Evolutionary conservation across 768 basidiomycete species (phyloP).

Genomic region (Nidula microcarpa): DNA sequence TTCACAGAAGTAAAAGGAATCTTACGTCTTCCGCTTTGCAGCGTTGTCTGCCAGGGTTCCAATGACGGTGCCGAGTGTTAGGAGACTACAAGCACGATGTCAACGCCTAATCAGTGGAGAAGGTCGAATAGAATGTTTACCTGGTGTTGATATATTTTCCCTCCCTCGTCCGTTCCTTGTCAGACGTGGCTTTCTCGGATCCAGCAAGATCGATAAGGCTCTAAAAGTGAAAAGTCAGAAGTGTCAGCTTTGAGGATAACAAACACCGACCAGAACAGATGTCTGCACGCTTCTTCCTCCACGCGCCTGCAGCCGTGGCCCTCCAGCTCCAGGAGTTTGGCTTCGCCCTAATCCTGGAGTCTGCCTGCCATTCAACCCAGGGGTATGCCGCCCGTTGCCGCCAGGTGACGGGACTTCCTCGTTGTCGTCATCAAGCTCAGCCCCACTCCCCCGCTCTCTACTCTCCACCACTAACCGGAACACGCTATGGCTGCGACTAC

Average conservation of each 20-base stretch:
- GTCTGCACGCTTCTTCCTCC: constrained; percentile 79
- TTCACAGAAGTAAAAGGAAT: too few species aligned
- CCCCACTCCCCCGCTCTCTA: constrained; percentile 50
- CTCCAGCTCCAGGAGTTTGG: constrained; percentile 40
- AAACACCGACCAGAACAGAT: constrained; percentile 58
- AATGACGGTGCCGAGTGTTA: background rate
- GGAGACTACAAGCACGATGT: background rate
- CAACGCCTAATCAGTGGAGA: too few species aligned
- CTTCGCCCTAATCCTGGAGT: constrained; percentile 45
- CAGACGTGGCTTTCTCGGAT: constrained; percentile 92
- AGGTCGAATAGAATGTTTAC: constrained; percentile 21
- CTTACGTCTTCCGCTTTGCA: background rate
- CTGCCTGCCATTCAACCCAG: constrained; percentile 37
- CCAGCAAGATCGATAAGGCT: constrained; percentile 96
- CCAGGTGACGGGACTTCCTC: constrained; percentile 25
- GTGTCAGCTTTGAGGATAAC: background rate
- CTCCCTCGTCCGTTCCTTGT: constrained; percentile 93
- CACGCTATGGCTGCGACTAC: constrained; percentile 91
- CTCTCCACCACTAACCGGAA: constrained; percentile 93
- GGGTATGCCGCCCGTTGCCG: constrained; percentile 37
- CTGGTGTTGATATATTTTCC: constrained; percentile 96
- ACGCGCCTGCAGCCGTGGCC: constrained; percentile 68
- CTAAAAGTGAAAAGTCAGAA: constrained; percentile 29
- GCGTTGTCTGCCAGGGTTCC: background rate
- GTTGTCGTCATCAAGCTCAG: constrained; percentile 36